Evolutionary conservation across 1,284 basidiomycete species (phyloP), one percentile per base, ranked within the genome.

Genomic region (Amylostereum chailletii): DNA sequence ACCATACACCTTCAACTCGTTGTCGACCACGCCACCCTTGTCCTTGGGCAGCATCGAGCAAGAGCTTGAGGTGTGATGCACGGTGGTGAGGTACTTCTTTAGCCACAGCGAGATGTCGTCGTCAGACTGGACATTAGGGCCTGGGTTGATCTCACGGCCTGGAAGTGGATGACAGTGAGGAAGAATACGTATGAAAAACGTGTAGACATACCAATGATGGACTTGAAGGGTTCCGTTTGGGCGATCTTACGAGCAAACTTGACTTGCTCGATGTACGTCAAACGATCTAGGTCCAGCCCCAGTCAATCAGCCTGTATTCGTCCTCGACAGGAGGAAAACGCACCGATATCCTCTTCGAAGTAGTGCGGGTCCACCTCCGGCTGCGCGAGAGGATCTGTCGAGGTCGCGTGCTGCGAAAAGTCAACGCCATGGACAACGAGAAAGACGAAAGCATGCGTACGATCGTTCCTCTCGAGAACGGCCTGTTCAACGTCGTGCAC

Each of bases 11-110:
- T 66, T 62, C n/a, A 79, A 60, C 42, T 66, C 62, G 5, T 70
- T 61, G 60, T 74, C 73, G 38, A 80, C 77, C 11, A 80, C 77
- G 53, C 77, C 77, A 34, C 74, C 74, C 51, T 68, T 58, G 42
- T 68, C 66, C 45, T 67, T 60, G 5, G 77, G 77, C 38, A 79
- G 62, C 77, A 79, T 78, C 0, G 73, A 65, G 48, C 65, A 71
- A 26, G 52, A 57, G 9, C 53, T 57, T 38, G 51, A 47, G 38
- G 54, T 55, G 50, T 53, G 40, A 55, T 31, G 31, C 31, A n/a
- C 29, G 6, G 41, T 48, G n/a, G 19, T 5, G 11, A 40, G 36
- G 4, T 26, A 27, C 7, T 39, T 29, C 34, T 39, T 42, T 40
- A 49, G 9, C 32, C 2, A 38, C 31, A 8, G 19, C 19, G 19